Base-by-base conservation (phyloP, 2,329 filamentous ascomycete species). In the Fusarium coffeatum region DNA sequence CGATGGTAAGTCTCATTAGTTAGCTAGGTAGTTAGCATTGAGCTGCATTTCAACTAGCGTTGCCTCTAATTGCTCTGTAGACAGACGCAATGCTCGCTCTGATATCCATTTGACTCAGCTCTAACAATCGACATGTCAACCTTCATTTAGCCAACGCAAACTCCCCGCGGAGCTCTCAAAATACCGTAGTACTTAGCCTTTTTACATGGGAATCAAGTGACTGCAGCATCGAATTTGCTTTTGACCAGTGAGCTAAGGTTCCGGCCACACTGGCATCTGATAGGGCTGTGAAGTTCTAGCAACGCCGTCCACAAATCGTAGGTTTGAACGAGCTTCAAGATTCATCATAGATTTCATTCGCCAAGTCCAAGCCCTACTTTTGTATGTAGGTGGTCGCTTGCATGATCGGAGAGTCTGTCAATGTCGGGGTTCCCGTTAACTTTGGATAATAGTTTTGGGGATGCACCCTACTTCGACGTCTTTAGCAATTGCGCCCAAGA, bases 251-350 rank as follows among this genome's bases (percentile, higher is more conserved):
- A n/a, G 27, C 18, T 41, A 59, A 61, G 42, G 18, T 55, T 55
- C n/a, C 46, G 42, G 25, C 61, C 48, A 49, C 48, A n/a, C 30
- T 28, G 20, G 40, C 28, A 9, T 49, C 42, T 66, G 63, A 66
- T 66, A 66, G 61, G 63, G 9, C 28, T 23, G 43, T 13, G 32
- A 66, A 66, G 63, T 66, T 66, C 63, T 45, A 8, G 15, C 6
- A 34, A 18, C 37, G 55, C 30, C n/a, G 20, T 32, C 34, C 28
- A 13, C 20, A 46, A 28, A 61, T 25, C 37, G 16, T 45, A 49
- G 8, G 25, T 23, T 49, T 40, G 16, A 30, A 22, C n/a, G 13
- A 7, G 23, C 28, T 22, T 34, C 22, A 10, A 20, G n/a, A 7
- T 15, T 45, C 22, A 50, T 64, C 40, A 40, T 64, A 40, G 37